Evolutionary conservation across 768 basidiomycete species (phyloP).

Genomic region (Boletales sp.): DNA sequence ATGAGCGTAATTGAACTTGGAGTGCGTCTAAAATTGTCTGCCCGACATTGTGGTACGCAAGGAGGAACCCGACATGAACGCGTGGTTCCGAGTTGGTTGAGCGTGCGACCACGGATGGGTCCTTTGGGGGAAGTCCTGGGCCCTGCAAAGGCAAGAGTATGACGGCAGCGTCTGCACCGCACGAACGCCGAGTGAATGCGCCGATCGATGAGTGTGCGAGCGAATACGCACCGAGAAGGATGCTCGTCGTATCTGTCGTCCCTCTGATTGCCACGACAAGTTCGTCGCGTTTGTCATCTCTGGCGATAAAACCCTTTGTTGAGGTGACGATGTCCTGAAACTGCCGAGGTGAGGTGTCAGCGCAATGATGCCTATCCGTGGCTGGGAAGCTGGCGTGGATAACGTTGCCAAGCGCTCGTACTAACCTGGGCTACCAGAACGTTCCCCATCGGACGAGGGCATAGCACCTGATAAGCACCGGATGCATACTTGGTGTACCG

Average conservation of each 20-base stretch:
- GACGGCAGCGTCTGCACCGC: conserved; percentile 17
- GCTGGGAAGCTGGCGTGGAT: not conserved
- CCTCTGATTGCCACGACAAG: conserved; percentile 42
- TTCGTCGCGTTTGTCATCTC: conserved; percentile 40
- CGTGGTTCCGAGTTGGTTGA: conserved; percentile 13
- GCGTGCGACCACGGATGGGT: not conserved
- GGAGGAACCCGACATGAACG: conserved; percentile 36
- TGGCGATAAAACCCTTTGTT: conserved; percentile 43
- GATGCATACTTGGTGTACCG: conserved; percentile 50
- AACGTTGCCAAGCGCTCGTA: not conserved
- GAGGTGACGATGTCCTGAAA: conserved; percentile 36
- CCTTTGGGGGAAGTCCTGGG: conserved; percentile 21
- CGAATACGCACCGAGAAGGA: conserved; percentile 15
- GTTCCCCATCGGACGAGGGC: conserved; percentile 48
- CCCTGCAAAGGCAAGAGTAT: conserved; percentile 20
- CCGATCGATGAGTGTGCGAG: not conserved
- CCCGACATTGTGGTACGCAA: conserved; percentile 35
- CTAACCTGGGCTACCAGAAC: conserved; percentile 40
- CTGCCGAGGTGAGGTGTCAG: conserved; percentile 20
- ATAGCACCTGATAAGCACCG: conserved; percentile 44
- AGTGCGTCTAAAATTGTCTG: conserved; percentile 28
- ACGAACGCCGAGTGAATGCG: not conserved
- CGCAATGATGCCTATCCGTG: not conserved
- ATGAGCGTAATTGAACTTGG: conserved; percentile 24
- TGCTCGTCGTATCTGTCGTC: conserved; percentile 24